Conservation (phyloP, 768 basidiomycete genomes). For the Leccinum arenicola region DNA sequence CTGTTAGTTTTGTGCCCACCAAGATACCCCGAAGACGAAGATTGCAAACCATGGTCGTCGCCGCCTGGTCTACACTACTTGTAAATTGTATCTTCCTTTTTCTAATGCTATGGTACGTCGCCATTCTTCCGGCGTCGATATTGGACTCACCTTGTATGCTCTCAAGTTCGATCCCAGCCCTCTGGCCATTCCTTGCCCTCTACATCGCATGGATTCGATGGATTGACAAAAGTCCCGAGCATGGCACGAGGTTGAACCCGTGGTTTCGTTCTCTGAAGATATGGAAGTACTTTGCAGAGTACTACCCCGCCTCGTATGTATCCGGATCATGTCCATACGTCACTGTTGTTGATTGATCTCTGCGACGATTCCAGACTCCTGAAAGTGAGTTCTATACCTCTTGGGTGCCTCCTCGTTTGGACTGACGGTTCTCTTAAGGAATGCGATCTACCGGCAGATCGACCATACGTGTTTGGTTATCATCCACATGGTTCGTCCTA, state of each 20-base stretch:
- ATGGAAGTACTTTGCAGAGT: conserved; percentile 91
- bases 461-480: conserved; percentile 96
- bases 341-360: background rate
- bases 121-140: background rate
- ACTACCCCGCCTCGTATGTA: conserved; percentile 86
- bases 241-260: conserved; percentile 64
- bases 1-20: conserved; percentile 74
- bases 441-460: conserved; percentile 84
- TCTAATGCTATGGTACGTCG: conserved; percentile 74
- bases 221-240: conserved; percentile 74
- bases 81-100: conserved; percentile 64
- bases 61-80: conserved; percentile 83
- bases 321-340: background rate
- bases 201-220: conserved; percentile 79
- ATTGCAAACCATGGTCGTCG: conserved; percentile 86
- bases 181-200: conserved; percentile 80
- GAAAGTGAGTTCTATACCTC: conserved; percentile 33
- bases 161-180: conserved; percentile 75
- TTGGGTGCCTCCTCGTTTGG: background rate
- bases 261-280: conserved; percentile 71
- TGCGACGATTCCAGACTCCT: conserved; percentile 11
- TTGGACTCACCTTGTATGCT: background rate
- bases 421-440: conserved; percentile 41
- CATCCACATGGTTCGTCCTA: conserved; percentile 84
- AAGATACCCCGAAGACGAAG: conserved; percentile 83